Evolutionary conservation across 768 basidiomycete genomes (phyloP), one percentile per base, ranked within the genome.

Genomic region (Leucosporidium yakuticum): DNA sequence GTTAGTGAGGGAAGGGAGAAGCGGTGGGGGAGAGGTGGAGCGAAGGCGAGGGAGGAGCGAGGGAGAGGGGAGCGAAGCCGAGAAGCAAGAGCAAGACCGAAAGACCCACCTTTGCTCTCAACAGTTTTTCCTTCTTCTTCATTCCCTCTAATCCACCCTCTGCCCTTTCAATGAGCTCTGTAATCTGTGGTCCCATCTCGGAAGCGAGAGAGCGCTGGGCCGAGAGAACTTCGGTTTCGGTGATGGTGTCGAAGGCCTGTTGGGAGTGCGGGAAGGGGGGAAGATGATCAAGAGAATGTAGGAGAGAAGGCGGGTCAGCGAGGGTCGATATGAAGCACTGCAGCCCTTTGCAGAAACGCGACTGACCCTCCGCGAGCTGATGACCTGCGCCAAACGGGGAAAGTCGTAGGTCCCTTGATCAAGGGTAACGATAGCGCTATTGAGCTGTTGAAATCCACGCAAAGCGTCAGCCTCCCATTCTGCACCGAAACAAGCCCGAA

Each of bases 131-230:
- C 9, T 55, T 19, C 29, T 60, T 36, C 60, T 72, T 72, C 48
- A 68, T 20, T 15, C 27, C 51, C 54, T 68, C 70, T 12, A 72
- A 27, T 6, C 62, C 71, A 2, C 5, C 47, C 25, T 68, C 67
- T 15, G 70, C 70, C 6, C 67, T 32, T 19, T 20, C 2, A 1
- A 72, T 61, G 17, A 66, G 53, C 58, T 55, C 55, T 21, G 66
- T 55, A 19, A 72, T 69, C 65, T 69, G 67, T 15, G 71, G 71
- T 31, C 34, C 27, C 60, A 72, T 69, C 51, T 69, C 64, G 56
- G 36, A 32, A 17, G 55, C 48, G 9, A 72, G 25, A 5, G 55
- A 50, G 21, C 59, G 44, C 17, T 72, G 70, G 0, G 67, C 67
- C 0, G 14, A 1, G 3, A 9, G n/a, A 12, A 72, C 62, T 6